phyloP scores from a whole-genome alignment of 1,284 basidiomycete species.

The Ceratobasidium sp. region DNA sequence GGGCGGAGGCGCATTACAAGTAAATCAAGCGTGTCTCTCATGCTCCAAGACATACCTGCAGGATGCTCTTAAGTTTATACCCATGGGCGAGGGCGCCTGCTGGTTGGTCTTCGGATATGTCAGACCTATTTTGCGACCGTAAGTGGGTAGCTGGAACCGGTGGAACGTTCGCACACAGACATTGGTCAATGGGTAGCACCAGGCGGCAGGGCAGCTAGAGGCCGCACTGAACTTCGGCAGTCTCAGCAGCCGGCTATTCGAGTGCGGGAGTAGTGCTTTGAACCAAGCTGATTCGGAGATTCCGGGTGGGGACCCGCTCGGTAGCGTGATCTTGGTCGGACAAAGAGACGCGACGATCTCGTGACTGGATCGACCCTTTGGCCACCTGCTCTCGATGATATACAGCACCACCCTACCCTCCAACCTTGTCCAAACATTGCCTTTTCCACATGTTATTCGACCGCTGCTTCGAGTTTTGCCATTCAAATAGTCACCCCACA shows the following conservation, averaged over 20 bases:
- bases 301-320: too few species aligned
- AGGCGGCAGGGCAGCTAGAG: too few species aligned
- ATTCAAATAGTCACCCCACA: too few species aligned
- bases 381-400: neutral
- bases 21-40: neutral
- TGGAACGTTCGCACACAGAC: neutral
- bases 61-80: constrained; percentile 25
- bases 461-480: neutral
- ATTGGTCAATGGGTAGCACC: too few species aligned
- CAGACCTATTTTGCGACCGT: neutral
- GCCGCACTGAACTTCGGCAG: too few species aligned
- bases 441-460: too few species aligned
- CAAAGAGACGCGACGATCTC: neutral
- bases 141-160: neutral
- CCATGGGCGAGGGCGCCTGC: neutral
- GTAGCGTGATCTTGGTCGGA: neutral
- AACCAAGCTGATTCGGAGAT: too few species aligned
- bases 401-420: neutral
- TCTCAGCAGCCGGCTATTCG: too few species aligned
- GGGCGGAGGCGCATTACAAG: neutral
- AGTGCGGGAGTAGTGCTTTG: neutral
- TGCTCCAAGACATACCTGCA: constrained; percentile 1
- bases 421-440: neutral
- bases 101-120: neutral
- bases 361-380: neutral